Base-by-base conservation (phyloP, 441 rosid species). In the Bocquillonia castaneifolia region DNA sequence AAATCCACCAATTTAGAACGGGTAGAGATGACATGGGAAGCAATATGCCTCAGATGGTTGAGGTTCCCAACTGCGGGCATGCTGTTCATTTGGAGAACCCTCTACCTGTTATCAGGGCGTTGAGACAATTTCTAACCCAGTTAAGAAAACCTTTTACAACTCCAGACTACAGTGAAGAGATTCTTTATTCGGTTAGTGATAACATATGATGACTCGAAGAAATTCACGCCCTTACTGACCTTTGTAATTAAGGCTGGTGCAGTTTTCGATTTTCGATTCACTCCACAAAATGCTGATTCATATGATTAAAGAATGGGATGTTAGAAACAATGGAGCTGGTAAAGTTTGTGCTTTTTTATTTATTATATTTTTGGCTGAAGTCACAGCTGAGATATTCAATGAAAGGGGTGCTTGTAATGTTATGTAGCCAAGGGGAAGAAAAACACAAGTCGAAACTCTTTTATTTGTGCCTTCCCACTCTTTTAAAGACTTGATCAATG, bases 61-160 rank as follows among this genome's bases (percentile, higher is more conserved):
- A 84, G 75, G 76, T 91, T 64, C 84, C 88, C 5, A 73, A 78
- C 52, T 74, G 87, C 29, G 96, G 99, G 40, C 97, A 91, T 52
- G 99, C 95, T 14, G 92, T 81, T 10, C 95, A 91, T 83, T 74
- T 93, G 63, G 99, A 93, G 82, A 86, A 80, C 73, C 97, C 96
- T 71, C 91, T 91, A 1, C 62, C 68, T 0, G 29, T 91, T 57
- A 77, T 86, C 39, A 74, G 78, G 50, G 76, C 88, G 18, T 67
- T 93, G 45, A 80, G 93, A 64, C 79, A 77, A 67, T 91, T 89
- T 80, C 56, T 87, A 54, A 77, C 78, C 53, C 72, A 78, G 67
- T 52, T 85, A 34, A 69, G 48, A 18, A 69, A 58, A 66, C 56
- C 40, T 31, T 56, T n/a, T n/a, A n/a, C 58, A n/a, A 1, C 57